Base-by-base conservation (phyloP, 495 filamentous ascomycete species). In the Hypomontagnella monticulosa region DNA sequence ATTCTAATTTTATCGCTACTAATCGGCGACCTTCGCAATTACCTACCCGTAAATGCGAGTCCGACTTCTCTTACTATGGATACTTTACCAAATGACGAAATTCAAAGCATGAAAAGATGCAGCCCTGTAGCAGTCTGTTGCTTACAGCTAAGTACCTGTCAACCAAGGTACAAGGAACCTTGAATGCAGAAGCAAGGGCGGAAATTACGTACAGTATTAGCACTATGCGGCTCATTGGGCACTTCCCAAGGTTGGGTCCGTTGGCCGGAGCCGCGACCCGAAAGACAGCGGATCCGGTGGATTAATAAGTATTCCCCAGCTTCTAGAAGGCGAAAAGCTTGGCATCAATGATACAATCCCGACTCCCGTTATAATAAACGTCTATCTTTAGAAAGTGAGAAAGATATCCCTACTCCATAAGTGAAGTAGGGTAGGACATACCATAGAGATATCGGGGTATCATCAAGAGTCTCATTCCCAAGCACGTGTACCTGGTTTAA, bases 331-430 rank as follows among this genome's bases (percentile, higher is more conserved):
- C 61, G 61, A 57, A 61, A 70, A 60, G 51, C 66, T 70, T 70
- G 66, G 66, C 66, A 54, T 63, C 19, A 44, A 69, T 69, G 48
- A 46, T 60, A 63, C 60, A 34, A 69, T 69, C 14, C 62, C 60
- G 49, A 63, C 33, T 48, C 30, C 41, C 57, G 50, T 60, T 16
- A 36, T 30, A 37, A n/a, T 40, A 2, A 4, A 53, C 14, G 23
- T n/a, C 12, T 8, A 36, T n/a, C 12, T 8, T 6, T 4, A n/a
- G 5, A 36, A 19, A 5, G 5, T 23, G 38, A 23, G 11, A 40
- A 14, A 15, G 34, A 42, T 49, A 34, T n/a, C 33, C 33, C 34
- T 32, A n/a, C 14, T 20, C 5, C 11, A 4, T 20, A 12, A 30
- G 3, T 48, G 14, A 11, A 41, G 20, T 5, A 10, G 4, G 15